phyloP scores from a whole-genome alignment of 129 eudicot genomes.

The Saposhnikovia divaricata region DNA sequence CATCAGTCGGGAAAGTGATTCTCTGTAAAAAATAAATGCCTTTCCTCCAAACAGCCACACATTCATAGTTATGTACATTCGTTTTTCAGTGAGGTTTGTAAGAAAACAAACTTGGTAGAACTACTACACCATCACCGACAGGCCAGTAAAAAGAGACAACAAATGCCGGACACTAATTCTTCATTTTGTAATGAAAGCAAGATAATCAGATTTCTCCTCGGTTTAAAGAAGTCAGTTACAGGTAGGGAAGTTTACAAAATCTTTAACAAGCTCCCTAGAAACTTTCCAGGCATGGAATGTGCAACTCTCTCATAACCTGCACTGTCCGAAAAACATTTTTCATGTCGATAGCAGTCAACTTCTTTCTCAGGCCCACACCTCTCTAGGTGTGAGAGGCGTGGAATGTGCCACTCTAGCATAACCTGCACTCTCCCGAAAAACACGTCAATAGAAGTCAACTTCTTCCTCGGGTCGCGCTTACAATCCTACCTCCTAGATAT shows the following conservation, averaged over 20 bases:
- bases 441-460: neutral
- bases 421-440: neutral
- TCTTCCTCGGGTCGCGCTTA: neutral
- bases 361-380: neutral
- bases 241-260: neutral
- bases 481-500: neutral
- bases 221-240: neutral
- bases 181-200: neutral
- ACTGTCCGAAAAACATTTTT: neutral
- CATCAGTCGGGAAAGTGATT: neutral
- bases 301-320: neutral
- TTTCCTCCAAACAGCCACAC: neutral
- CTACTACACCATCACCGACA: too few species aligned
- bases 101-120: too few species aligned
- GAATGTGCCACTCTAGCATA: neutral
- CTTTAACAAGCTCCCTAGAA: neutral
- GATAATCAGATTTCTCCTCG: neutral
- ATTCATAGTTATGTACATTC: neutral
- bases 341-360: neutral
- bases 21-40: neutral
- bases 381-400: neutral
- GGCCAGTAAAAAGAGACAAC: too few species aligned
- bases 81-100: neutral
- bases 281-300: neutral
- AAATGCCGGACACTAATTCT: neutral